Conservation (phyloP, 2,329 filamentous ascomycete species). For the Cladosporium colombiae region DNA sequence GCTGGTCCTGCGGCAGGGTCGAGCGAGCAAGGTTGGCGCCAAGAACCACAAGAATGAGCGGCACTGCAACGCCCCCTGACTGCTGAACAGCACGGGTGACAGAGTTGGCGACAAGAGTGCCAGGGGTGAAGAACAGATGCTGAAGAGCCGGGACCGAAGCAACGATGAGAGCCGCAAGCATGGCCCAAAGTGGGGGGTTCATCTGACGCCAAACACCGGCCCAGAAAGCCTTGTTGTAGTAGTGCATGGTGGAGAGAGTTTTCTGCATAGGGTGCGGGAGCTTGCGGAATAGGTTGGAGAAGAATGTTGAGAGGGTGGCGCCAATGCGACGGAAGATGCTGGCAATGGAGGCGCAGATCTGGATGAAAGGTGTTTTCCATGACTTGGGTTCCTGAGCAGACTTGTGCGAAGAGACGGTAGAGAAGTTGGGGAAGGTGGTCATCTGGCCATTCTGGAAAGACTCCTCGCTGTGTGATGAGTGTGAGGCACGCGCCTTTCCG, state of each 20-base stretch:
- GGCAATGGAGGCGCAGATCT: slow-evolving; percentile 25
- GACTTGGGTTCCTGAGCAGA: slow-evolving; percentile 26
- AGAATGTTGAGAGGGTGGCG: slow-evolving; percentile 31
- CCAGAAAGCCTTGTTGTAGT: slow-evolving; percentile 54
- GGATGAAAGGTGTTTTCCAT: slow-evolving; percentile 22
- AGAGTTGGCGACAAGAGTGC: slow-evolving; percentile 88
- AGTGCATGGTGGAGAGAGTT: slow-evolving; percentile 46
- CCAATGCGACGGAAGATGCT: slow-evolving; percentile 31
- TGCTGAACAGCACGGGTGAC: slow-evolving; percentile 85
- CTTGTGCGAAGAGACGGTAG: slow-evolving; percentile 23
- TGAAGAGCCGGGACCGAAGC: slow-evolving; percentile 85
- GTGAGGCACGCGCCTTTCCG: slow-evolving; percentile 25
- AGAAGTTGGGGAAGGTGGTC: slow-evolving; percentile 45
- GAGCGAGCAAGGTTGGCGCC: slow-evolving; percentile 93
- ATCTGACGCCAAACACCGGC: slow-evolving; percentile 86
- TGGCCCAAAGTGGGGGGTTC: slow-evolving; percentile 97
- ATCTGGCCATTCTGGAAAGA: slow-evolving; percentile 55
- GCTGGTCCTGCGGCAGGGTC: slow-evolving; percentile 70
- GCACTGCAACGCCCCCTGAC: slow-evolving; percentile 87
- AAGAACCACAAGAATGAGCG: slow-evolving; percentile 90
- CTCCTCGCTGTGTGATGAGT: slow-evolving; percentile 22
- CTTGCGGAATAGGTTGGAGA: slow-evolving; percentile 45
- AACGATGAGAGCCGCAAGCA: slow-evolving; percentile 87
- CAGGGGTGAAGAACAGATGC: slow-evolving; percentile 80
- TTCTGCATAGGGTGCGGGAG: slow-evolving; percentile 58